Evolutionary conservation across 768 basidiomycete species (phyloP), one percentile per base, ranked within the genome.

Genomic region (Russula sp.): DNA sequence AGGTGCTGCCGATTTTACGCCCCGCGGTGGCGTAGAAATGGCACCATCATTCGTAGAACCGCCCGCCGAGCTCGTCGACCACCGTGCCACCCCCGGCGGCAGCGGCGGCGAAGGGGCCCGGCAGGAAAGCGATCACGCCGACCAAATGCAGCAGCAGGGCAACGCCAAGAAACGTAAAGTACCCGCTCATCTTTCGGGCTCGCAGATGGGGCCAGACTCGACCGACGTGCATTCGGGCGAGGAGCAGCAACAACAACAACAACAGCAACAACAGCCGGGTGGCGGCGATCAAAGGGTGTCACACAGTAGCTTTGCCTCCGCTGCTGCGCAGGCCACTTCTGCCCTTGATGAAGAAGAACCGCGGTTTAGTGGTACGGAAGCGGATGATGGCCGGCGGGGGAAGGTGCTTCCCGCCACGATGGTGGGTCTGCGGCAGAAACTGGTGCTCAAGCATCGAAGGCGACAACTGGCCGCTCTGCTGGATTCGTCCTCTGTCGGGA

Each of bases 121-220:
- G 7, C 46, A 25, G 3, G 46, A 47, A 47, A 25, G 78, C 22
- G 88, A 87, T 69, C 85, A 84, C 66, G 69, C 79, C 16, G 87
- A 90, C 70, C 85, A 87, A 67, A 73, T 85, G 35, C 84, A 81
- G 63, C 89, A 90, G 65, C 88, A 85, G 3, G 86, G 86, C 8
- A 93, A 93, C 68, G 87, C 88, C 51, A 93, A 93, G 82, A 93
- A 93, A 75, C 79, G 90, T 51, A 93, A 93, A 71, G 90, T 93
- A 3, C 90, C 91, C 0, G 81, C 83, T 41, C 86, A 88, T 71
- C 70, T 75, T 57, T 71, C 76, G 16, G 74, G 75, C 54, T 71
- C 74, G 42, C 72, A 70, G 48, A 74, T 71, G 47, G 77, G 79
- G 57, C 78, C 77, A 47, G 79, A 81, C 60, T 70, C 66, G 58